These are phyloP conservation scores for Cryptococcus wingfieldii DNA, from an alignment of 1,284 basidiomycete species.

Conservation along the genomic window DNA sequence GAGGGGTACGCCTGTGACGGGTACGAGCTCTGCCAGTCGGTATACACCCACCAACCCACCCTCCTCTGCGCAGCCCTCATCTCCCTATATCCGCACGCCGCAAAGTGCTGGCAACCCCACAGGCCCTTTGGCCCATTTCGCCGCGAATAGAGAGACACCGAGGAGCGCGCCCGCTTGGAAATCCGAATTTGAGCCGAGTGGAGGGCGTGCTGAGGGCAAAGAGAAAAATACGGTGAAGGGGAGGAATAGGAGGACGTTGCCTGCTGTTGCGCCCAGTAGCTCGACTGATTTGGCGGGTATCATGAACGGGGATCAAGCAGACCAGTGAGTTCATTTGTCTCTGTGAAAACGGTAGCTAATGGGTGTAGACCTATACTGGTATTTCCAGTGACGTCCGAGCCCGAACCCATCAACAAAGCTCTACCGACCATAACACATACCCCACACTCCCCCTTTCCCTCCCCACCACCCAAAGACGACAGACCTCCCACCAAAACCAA, in stretches of 20 bases:
- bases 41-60: slow-evolving; percentile 7
- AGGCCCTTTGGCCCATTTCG: not conserved
- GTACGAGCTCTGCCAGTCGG: slow-evolving; percentile 1
- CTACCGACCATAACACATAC: slow-evolving; percentile 35
- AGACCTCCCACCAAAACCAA: not conserved
- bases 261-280: slow-evolving; percentile 7
- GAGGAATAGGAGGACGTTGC: slow-evolving; percentile 22
- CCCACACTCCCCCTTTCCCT: slow-evolving; percentile 18
- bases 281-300: not conserved
- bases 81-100: not conserved
- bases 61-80: not conserved
- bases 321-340: no score
- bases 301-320: not conserved
- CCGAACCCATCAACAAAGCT: not conserved
- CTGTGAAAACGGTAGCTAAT: no score
- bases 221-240: slow-evolving; percentile 21
- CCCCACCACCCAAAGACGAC: not conserved
- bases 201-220: slow-evolving; percentile 9
- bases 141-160: not conserved
- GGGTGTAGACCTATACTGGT: no score
- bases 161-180: slow-evolving; percentile 19
- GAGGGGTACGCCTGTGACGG: not conserved
- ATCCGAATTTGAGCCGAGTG: slow-evolving; percentile 23
- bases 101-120: not conserved
- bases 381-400: not conserved